Conservation (phyloP, 768 basidiomycete genomes). For the Hebeloma cylindrosporum region DNA sequence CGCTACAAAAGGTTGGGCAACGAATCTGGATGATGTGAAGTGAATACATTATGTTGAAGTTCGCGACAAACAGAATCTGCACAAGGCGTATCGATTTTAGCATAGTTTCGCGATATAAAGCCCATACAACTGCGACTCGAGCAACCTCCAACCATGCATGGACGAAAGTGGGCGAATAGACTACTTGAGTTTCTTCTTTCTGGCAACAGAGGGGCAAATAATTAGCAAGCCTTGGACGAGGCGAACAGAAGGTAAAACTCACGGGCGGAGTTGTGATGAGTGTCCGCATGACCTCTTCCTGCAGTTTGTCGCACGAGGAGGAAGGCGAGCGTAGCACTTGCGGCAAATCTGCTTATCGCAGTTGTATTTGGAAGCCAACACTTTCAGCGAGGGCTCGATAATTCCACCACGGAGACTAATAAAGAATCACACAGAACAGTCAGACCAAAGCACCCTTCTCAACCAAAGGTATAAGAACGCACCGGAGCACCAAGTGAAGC, state of each 20-base stretch:
- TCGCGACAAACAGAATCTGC: too few relatives aligned
- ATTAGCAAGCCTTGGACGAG: too few relatives aligned
- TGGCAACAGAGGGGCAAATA: slow-evolving; percentile 28
- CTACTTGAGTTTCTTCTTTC: slow-evolving; percentile 97
- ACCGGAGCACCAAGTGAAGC: slow-evolving; percentile 96
- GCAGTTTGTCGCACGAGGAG: slow-evolving; percentile 99
- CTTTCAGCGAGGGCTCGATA: slow-evolving; percentile 98
- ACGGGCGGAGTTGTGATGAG: slow-evolving; percentile 91
- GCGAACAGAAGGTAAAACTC: slow-evolving; percentile 35
- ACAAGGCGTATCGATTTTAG: slow-evolving; percentile 12
- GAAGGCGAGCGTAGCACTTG: slow-evolving; percentile 99
- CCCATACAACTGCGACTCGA: slow-evolving; percentile 11
- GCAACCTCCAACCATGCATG: slow-evolving; percentile 13
- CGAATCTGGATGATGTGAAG: too few relatives aligned
- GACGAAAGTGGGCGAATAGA: slow-evolving; percentile 23
- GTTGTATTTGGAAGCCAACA: slow-evolving; percentile 96
- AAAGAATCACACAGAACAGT: background rate
- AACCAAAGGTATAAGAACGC: slow-evolving; percentile 23
- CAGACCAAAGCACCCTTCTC: background rate
- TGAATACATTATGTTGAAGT: too few relatives aligned
- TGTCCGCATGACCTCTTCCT: slow-evolving; percentile 92
- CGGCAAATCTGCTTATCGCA: slow-evolving; percentile 99
- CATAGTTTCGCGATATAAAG: slow-evolving; percentile 11
- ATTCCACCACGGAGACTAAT: slow-evolving; percentile 92
- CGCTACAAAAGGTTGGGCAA: too few relatives aligned